Base-by-base conservation (phyloP, 495 filamentous ascomycete genomes). In the Hypomontagnella monticulosa region DNA sequence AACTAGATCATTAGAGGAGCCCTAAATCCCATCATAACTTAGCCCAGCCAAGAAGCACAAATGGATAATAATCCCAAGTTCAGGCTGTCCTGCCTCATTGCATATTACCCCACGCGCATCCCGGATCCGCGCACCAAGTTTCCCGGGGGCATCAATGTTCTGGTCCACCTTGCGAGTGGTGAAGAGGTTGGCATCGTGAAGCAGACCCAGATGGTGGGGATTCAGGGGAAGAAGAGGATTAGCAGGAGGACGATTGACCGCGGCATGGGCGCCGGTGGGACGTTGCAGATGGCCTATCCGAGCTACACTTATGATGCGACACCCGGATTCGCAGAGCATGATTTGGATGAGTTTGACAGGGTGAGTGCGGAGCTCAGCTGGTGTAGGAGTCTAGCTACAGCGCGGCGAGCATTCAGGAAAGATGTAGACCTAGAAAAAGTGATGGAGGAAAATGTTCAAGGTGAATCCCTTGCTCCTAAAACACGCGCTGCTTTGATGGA, bases 391-490 rank as follows among this genome's bases (percentile, higher is more conserved):
- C 50, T 85, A 57, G 71, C 63, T 4, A 59, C 66, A 30, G 76
- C 80, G 8, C 57, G 79, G 44, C 83, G 80, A 60, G 89, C 81
- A 0, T 90, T 91, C 66, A 77, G 80, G 4, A 77, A 81, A 20
- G 84, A 90, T 37, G 76, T 79, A 0, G 86, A 89, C 59, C 57
- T 89, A 15, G 89, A 91, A 60, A 75, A 66, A 12, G 76, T 81
- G 4, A 81, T 84, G 75, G 89, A 91, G 50, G 74, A 84, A 27
- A 85, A 90, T 66, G 63, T 84, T 8, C 83, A 88, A 57, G 73
- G 84, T 85, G 46, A 52, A 20, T 15, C n/a, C n/a, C n/a, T n/a
- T n/a, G n/a, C n/a, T n/a, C n/a, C n/a, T n/a, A n/a, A n/a, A n/a
- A n/a, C n/a, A n/a, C n/a, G n/a, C n/a, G n/a, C n/a, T n/a, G n/a